Base-by-base conservation (phyloP, 257 asterid genomes). In the Henckelia pumila region DNA sequence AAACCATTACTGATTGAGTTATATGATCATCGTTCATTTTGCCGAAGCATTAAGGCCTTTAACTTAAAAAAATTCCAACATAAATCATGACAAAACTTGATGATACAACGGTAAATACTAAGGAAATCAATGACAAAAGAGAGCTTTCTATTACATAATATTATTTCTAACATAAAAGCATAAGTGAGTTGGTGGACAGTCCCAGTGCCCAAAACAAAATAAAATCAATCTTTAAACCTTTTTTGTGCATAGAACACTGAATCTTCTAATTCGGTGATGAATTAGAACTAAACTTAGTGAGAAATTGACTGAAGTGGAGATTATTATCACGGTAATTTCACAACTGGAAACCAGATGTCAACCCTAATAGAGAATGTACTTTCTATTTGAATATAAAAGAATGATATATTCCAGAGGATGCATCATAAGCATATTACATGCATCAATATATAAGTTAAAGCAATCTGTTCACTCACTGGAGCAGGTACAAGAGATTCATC, bases 401-500 rank as follows among this genome's bases (percentile, higher is more conserved):
- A 33, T 19, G 50, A 19, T 32, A 71, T 21, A 35, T 53, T 40
- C 68, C n/a, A 16, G 25, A 61, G 37, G 56, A 58, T 28, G 64
- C 19, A 33, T 59, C 59, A 37, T 26, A 66, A 32, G 40, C 57
- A 68, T 23, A 66, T 56, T 11, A 63, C 47, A 47, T 67, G 65
- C 52, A 62, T 22, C 30, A 72, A 58, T 19, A 19, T 22, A 44
- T 35, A 47, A 29, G 65, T 35, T 24, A 52, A 72, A 61, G 5
- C 20, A 32, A 65, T 3, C 75, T 20, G 64, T 67, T 56, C 61
- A 76, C 76, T 22, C 83, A 92, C 98, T 50, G 98, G 98, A 82
- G 98, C 86, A 70, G 98, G 97, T 56, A 93, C 81, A 57, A 93
- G 80, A 75, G 96, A 83, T 78, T 93, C 96, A 76, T 93, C 98